These are phyloP conservation scores for Oryza officinalis DNA, from an alignment of 176 grass and related monocot species.

Conservation along the genomic window DNA sequence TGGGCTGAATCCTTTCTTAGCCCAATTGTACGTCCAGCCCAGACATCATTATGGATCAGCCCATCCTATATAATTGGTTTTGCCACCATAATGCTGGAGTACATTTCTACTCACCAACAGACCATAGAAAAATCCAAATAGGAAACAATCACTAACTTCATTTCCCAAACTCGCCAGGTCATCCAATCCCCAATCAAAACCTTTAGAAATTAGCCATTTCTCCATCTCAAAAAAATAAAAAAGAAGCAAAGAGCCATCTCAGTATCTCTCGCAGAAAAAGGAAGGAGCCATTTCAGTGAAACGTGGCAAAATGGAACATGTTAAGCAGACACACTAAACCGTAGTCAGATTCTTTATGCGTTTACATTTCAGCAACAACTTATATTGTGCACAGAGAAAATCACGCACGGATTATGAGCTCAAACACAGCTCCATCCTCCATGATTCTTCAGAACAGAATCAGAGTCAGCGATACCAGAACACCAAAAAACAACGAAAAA, in stretches of 20 bases:
- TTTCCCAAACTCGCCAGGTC: neutral
- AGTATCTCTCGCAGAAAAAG: neutral
- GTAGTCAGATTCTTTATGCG: neutral
- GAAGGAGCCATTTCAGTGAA: neutral
- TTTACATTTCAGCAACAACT: neutral
- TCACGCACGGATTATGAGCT: neutral
- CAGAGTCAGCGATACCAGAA: slow-evolving; percentile 2
- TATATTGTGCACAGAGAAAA: neutral
- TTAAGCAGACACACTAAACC: neutral
- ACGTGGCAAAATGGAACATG: neutral
- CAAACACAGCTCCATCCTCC: slow-evolving; percentile 9
- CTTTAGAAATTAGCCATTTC: neutral
- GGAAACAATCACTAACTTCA: neutral
- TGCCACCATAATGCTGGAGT: neutral
- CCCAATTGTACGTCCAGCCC: neutral
- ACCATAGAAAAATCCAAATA: neutral
- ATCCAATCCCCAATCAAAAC: neutral
- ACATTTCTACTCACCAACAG: neutral
- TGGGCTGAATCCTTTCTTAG: neutral
- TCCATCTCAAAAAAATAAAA: neutral
- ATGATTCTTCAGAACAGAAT: neutral
- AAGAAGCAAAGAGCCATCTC: neutral
- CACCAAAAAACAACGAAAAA: neutral
- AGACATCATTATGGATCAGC: neutral
- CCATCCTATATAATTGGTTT: neutral